Conservation (phyloP, 139 green algal genomes). For the Diplosphaera chodatii region DNA sequence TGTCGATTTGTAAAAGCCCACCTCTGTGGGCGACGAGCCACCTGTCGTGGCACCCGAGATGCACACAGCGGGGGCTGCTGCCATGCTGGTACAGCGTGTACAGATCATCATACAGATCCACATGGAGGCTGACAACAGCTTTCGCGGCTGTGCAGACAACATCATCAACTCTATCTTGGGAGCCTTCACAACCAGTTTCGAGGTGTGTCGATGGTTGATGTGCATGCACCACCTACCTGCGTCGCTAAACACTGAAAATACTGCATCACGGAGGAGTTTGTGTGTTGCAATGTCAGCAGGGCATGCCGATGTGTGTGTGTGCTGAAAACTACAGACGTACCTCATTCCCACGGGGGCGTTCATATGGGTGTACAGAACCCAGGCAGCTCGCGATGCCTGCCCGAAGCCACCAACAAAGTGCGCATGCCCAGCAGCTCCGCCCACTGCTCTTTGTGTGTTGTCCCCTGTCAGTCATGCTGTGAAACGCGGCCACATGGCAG, state of each 20-base stretch:
- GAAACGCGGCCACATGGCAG: neutral
- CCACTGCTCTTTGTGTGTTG: too few species aligned
- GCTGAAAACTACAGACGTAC: neutral
- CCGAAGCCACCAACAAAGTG: neutral
- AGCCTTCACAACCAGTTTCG: slow-evolving; percentile 23
- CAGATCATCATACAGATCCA: neutral
- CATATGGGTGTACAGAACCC: neutral
- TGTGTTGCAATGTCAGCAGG: too few species aligned
- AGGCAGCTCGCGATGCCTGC: neutral
- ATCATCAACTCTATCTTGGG: slow-evolving; percentile 25
- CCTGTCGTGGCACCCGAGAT: too few species aligned
- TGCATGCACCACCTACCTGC: neutral
- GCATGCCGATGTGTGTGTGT: neutral
- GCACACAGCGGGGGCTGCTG: too few species aligned
- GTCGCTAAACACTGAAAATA: too few species aligned
- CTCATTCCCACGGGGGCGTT: neutral
- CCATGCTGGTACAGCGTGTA: too few species aligned
- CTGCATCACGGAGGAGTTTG: too few species aligned
- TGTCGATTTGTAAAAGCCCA: neutral
- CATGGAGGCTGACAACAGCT: neutral
- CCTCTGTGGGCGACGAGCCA: neutral
- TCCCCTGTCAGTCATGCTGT: neutral
- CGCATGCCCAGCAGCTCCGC: too few species aligned
- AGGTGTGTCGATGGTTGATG: neutral
- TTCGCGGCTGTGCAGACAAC: neutral